Conservation (phyloP, 1,139 yeast species). For the Protomyces gravidus region DNA sequence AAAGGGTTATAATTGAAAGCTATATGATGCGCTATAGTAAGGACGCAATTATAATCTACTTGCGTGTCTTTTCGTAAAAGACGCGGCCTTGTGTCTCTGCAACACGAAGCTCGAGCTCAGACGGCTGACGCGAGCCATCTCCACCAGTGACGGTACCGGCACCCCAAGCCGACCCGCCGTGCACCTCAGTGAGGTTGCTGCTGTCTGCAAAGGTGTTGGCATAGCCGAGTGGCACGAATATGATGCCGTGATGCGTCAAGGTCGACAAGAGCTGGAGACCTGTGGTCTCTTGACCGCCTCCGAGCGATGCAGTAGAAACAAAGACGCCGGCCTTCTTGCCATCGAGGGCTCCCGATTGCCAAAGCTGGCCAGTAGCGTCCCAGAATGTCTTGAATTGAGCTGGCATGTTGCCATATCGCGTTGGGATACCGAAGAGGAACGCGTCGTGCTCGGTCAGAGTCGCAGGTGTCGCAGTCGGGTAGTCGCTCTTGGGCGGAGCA, state of each 20-base stretch:
- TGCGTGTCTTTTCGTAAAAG: conserved; percentile 41
- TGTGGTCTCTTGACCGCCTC: conserved; percentile 65
- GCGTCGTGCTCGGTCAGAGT: conserved; percentile 54
- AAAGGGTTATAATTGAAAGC: neutral
- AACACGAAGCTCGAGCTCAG: conserved; percentile 55
- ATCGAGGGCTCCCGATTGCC: conserved; percentile 55
- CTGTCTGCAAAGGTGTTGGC: conserved; percentile 50
- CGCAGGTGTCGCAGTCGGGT: conserved; percentile 52
- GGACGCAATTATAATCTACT: neutral
- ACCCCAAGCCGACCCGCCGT: conserved; percentile 75
- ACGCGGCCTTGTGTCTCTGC: conserved; percentile 62
- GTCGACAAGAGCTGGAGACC: conserved; percentile 50
- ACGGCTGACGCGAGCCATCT: conserved; percentile 63
- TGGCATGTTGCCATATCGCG: conserved; percentile 60
- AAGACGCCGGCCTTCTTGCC: conserved; percentile 60
- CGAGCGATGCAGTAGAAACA: conserved; percentile 55
- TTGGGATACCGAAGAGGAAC: conserved; percentile 60
- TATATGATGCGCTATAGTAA: neutral
- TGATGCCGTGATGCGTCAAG: conserved; percentile 59
- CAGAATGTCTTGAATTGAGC: conserved; percentile 65
- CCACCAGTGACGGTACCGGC: conserved; percentile 56
- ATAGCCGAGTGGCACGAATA: conserved; percentile 54
- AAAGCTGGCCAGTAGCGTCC: conserved; percentile 65
- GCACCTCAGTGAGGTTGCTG: conserved; percentile 55
- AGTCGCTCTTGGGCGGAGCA: conserved; percentile 51